phyloP scores from a whole-genome alignment of 352 stramenopile genomes.

The Phytophthora lateralis region DNA sequence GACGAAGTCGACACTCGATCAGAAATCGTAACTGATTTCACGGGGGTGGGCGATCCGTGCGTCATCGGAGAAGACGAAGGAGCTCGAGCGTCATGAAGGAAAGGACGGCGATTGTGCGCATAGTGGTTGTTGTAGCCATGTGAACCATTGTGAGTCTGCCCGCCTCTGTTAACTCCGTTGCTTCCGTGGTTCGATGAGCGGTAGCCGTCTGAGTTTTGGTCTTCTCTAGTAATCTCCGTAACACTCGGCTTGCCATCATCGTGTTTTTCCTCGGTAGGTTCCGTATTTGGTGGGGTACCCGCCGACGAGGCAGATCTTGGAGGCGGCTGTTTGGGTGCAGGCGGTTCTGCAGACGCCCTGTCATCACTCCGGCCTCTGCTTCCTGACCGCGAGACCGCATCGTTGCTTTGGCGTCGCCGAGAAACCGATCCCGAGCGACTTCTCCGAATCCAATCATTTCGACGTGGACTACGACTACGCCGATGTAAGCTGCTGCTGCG shows the following conservation, averaged over 20 bases:
- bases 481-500: slow-evolving; percentile 20
- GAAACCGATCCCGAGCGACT: slow-evolving; percentile 31
- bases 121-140: slow-evolving; percentile 18
- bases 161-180: slow-evolving; percentile 9
- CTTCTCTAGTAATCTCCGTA: slow-evolving; percentile 7
- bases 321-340: slow-evolving; percentile 4
- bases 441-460: slow-evolving; percentile 14
- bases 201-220: slow-evolving; percentile 6
- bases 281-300: slow-evolving; percentile 3
- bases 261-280: slow-evolving; percentile 3
- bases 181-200: neutral
- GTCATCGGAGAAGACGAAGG: slow-evolving; percentile 20
- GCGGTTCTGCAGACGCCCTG: slow-evolving; percentile 2
- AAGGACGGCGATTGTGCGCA: slow-evolving; percentile 10
- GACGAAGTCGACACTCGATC: slow-evolving; percentile 23
- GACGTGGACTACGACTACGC: slow-evolving; percentile 16
- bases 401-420: slow-evolving; percentile 12
- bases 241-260: neutral
- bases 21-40: slow-evolving; percentile 14
- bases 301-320: neutral
- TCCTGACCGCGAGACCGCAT: slow-evolving; percentile 16
- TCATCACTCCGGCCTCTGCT: slow-evolving; percentile 19
- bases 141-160: neutral
- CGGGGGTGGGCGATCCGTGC: slow-evolving; percentile 11
- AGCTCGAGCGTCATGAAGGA: slow-evolving; percentile 13